Conservation (phyloP, 225 moss, liverwort and hornwort species). For the Antitrichia curtipendula region DNA sequence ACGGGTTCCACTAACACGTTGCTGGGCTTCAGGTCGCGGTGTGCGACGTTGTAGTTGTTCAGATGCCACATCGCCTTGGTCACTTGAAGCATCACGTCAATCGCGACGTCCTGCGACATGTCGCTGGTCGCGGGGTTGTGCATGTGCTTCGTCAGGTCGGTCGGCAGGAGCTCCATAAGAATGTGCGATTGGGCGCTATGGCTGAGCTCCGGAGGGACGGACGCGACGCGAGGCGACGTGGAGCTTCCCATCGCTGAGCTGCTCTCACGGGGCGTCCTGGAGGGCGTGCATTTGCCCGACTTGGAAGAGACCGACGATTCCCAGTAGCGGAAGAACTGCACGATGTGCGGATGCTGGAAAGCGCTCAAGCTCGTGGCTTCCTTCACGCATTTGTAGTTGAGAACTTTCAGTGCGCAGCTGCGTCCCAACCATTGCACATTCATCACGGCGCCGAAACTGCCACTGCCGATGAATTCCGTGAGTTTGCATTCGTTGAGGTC, state of each 20-base stretch:
- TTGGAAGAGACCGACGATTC: not conserved
- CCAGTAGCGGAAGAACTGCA: slow-evolving; percentile 23
- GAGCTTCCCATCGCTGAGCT: not conserved
- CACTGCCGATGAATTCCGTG: not conserved
- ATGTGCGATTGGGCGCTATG: not conserved
- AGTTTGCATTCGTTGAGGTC: not conserved
- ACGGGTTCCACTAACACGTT: not conserved
- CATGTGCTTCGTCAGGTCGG: not conserved
- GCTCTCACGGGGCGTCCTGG: not conserved
- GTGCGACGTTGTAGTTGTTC: slow-evolving; percentile 3
- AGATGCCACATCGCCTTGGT: slow-evolving; percentile 29
- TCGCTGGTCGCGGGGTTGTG: accelerated
- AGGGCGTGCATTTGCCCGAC: not conserved
- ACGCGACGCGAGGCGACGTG: not conserved
- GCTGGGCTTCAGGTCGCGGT: slow-evolving; percentile 8
- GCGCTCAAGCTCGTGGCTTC: slow-evolving; percentile 2
- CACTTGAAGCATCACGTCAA: slow-evolving; percentile 32
- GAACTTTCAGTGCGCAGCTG: slow-evolving; percentile 16
- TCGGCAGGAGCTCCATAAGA: not conserved
- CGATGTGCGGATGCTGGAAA: slow-evolving; percentile 28
- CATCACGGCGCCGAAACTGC: slow-evolving; percentile 6
- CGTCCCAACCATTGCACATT: slow-evolving; percentile 2
- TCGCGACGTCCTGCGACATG: not conserved
- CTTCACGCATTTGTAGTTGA: not conserved
- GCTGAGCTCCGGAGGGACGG: not conserved